These are phyloP conservation scores for Phytophthora fragariaefolia DNA, from an alignment of 352 stramenopile genomes.

Conservation along the genomic window DNA sequence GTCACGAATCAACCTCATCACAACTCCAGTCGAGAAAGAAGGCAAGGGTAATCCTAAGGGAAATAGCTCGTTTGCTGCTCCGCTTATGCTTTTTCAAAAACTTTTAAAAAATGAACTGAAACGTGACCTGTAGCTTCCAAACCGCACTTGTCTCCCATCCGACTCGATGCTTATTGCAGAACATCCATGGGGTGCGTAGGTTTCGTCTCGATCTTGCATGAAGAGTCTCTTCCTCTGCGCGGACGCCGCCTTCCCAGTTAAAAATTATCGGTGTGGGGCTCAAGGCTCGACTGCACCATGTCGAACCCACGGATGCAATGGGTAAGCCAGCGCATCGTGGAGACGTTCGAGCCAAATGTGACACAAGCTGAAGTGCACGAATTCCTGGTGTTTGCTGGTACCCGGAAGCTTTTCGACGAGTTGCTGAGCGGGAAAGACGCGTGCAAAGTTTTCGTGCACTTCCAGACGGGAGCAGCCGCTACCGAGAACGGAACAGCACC, in stretches of 20 bases:
- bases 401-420: constrained; percentile 81
- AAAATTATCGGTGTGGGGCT: constrained; percentile 15
- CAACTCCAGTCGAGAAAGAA: no score
- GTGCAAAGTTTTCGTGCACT: constrained; percentile 84
- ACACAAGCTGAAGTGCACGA: constrained; percentile 59
- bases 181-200: constrained; percentile 15
- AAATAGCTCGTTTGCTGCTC: no score
- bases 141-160: neutral
- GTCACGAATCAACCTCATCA: no score
- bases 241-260: constrained; percentile 26
- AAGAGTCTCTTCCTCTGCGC: constrained; percentile 20
- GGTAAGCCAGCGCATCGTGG: constrained; percentile 74
- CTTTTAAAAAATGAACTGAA: no score
- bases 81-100: no score
- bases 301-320: constrained; percentile 84
- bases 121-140: neutral
- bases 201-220: constrained; percentile 36
- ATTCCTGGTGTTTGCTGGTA: constrained; percentile 56
- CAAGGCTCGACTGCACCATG: constrained; percentile 46
- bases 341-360: constrained; percentile 81
- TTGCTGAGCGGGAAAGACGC: constrained; percentile 73
- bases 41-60: no score
- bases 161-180: neutral
- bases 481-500: constrained; percentile 11
- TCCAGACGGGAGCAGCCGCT: constrained; percentile 33